These are phyloP conservation scores for Metarhizium sp. DNA, from an alignment of 2,329 filamentous ascomycete species.

Conservation along the genomic window DNA sequence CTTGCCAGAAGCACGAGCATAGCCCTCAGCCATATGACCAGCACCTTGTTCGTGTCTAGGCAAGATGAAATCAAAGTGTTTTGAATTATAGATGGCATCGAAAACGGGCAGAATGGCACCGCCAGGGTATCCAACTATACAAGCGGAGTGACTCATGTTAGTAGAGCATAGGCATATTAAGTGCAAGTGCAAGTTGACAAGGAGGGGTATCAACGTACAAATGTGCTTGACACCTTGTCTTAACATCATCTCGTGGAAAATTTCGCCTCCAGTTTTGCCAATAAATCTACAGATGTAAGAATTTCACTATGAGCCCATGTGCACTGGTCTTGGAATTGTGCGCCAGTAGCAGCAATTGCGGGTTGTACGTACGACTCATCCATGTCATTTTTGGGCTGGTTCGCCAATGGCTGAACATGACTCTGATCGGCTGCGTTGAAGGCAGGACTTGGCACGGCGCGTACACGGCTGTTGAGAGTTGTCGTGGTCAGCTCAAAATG, in stretches of 20 bases:
- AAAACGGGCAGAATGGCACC: constrained; percentile 96
- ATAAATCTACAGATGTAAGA: no score
- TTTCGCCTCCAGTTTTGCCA: no score
- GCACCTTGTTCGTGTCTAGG: constrained; percentile 96
- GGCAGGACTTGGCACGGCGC: constrained; percentile 53
- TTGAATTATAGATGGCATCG: constrained; percentile 97
- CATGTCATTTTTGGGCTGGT: constrained; percentile 52
- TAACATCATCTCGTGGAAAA: no score
- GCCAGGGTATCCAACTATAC: constrained; percentile 74
- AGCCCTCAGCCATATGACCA: constrained; percentile 97
- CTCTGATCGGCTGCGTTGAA: constrained; percentile 41
- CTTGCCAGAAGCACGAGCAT: constrained; percentile 86
- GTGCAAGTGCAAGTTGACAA: no score
- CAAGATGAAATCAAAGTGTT: constrained; percentile 92
- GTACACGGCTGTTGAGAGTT: constrained; percentile 24
- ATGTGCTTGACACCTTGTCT: no score
- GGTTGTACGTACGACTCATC: constrained; percentile 73
- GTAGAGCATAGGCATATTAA: no score
- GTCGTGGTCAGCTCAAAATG: background rate
- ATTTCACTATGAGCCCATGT: no score
- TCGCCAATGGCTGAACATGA: constrained; percentile 62
- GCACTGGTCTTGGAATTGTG: no score
- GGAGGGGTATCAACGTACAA: no score
- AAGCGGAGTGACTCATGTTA: constrained; percentile 4
- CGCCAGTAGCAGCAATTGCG: constrained; percentile 1